Evolutionary conservation across 768 basidiomycete species (phyloP).

Genomic region (Kwoniella europaea): DNA sequence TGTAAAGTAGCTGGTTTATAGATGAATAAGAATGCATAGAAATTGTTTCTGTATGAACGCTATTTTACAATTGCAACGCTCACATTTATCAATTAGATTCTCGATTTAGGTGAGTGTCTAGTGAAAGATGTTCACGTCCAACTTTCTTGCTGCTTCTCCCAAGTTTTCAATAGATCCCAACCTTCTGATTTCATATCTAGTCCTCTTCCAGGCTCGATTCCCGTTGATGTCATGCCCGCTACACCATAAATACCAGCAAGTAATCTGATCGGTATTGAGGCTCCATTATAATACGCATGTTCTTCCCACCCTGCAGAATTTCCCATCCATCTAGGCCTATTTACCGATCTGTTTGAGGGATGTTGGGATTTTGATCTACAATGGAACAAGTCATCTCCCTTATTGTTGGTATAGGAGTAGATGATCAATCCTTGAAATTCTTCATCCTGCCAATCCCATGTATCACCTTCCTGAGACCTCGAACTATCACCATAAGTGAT

Average conservation of each 20-base stretch:
- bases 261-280: neutral
- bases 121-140: neutral
- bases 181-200: neutral
- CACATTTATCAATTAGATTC: no score
- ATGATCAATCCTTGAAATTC: neutral
- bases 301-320: constrained; percentile 10
- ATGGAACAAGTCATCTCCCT: constrained; percentile 7
- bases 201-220: neutral
- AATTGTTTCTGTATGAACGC: no score
- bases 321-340: neutral
- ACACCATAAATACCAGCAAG: constrained; percentile 2
- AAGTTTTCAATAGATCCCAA: constrained; percentile 9
- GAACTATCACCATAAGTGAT: neutral
- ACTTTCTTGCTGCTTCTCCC: constrained; percentile 3
- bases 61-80: no score
- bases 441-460: neutral
- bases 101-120: neutral
- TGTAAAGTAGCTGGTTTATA: no score
- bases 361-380: neutral
- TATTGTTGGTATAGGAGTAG: constrained; percentile 1
- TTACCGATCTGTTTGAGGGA: neutral
- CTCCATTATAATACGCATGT: constrained; percentile 2
- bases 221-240: neutral
- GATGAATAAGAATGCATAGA: no score
- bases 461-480: neutral